phyloP scores from a whole-genome alignment of 768 basidiomycete genomes.

The Gloeostereum incarnatum region DNA sequence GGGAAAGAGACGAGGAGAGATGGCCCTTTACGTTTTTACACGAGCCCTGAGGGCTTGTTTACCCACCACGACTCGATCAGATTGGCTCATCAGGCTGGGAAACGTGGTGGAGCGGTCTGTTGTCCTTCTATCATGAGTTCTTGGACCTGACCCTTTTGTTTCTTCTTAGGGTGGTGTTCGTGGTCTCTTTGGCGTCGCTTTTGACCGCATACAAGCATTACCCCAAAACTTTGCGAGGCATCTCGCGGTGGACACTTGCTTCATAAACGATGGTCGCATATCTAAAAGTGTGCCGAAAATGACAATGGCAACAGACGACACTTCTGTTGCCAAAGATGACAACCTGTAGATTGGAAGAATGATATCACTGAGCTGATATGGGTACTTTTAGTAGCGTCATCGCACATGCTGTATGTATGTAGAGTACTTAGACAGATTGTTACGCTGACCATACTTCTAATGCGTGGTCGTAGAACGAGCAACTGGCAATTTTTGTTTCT shows the following conservation, averaged over 20 bases:
- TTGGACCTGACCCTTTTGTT: conserved; percentile 1
- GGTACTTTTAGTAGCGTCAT: too few relatives aligned
- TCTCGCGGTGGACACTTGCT: conserved; percentile 63
- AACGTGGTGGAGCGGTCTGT: conserved; percentile 48
- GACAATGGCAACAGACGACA: too few relatives aligned
- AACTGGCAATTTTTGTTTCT: conserved; percentile 65
- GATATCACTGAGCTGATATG: too few relatives aligned
- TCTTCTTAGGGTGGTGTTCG: conserved; percentile 28
- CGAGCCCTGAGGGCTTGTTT: conserved; percentile 56
- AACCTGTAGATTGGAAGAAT: too few relatives aligned
- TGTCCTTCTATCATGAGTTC: not conserved
- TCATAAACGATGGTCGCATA: conserved; percentile 13
- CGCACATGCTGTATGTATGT: too few relatives aligned
- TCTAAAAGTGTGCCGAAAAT: too few relatives aligned
- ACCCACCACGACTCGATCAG: too few relatives aligned
- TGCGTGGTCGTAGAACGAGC: conserved; percentile 92
- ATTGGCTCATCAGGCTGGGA: too few relatives aligned
- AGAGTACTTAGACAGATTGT: too few relatives aligned
- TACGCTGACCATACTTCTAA: conserved; percentile 74
- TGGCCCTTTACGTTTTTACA: conserved; percentile 73
- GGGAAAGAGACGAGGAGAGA: conserved; percentile 62
- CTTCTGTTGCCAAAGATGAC: too few relatives aligned
- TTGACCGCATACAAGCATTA: conserved; percentile 54
- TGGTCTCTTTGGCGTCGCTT: conserved; percentile 55
- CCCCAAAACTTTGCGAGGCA: conserved; percentile 58